Percentiles rank a stretch among this genome's conserved stretches.
phyloP scores from a whole-genome alignment of 768 basidiomycete genomes.

The Russula earlei region DNA sequence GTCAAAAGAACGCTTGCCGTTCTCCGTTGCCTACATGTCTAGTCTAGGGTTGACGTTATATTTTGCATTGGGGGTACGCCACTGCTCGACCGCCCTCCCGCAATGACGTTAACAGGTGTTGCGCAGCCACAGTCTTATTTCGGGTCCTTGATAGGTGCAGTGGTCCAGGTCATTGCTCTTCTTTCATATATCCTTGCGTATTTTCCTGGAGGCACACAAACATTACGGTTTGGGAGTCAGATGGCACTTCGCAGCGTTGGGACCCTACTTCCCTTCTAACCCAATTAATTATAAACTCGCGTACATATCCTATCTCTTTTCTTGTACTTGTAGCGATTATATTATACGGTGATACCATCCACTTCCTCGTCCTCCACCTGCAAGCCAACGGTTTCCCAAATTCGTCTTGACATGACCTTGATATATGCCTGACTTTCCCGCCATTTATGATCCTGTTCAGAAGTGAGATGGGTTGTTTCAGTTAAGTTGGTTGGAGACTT shows the following conservation, averaged over 20 bases:
- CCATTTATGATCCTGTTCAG: constrained; percentile 40
- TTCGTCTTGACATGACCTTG: constrained; percentile 62
- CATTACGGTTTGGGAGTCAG: constrained; percentile 69
- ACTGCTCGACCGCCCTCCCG: not conserved
- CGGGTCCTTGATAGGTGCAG: constrained; percentile 74
- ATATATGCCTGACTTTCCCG: constrained; percentile 61
- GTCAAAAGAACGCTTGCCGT: constrained; percentile 76
- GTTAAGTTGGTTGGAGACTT: constrained; percentile 19
- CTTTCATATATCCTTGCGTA: constrained; percentile 88
- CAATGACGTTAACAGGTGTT: not conserved
- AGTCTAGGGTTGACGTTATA: constrained; percentile 84
- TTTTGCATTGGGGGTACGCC: constrained; percentile 78
- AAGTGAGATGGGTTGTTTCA: constrained; percentile 7
- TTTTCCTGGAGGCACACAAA: constrained; percentile 85
- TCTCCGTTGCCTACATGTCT: constrained; percentile 72
- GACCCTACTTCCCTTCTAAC: constrained; percentile 68
- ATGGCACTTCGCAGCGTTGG: constrained; percentile 79
- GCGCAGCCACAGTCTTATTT: constrained; percentile 71
- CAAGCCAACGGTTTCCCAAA: constrained; percentile 56
- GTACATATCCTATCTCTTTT: constrained; percentile 7
- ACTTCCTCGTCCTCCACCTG: constrained; percentile 29
- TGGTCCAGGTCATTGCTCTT: constrained; percentile 79
- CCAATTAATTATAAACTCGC: not conserved
- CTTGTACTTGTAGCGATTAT: constrained; percentile 5
- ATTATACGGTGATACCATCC: constrained; percentile 12